phyloP scores from a whole-genome alignment of 441 rosid genomes.

The Melianthus villosus region DNA sequence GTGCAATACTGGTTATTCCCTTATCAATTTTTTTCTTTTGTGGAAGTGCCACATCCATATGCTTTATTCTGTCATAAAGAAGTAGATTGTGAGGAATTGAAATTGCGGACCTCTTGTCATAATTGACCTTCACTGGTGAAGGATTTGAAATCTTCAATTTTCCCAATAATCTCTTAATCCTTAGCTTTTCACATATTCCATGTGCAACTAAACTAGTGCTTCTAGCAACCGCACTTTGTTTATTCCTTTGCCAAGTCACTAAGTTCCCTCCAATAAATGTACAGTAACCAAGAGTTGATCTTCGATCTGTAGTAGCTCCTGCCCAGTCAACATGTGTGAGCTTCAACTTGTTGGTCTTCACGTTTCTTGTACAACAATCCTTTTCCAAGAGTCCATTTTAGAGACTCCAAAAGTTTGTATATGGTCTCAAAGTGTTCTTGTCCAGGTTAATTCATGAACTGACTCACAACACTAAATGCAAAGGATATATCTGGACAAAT shows the following conservation, averaged over 20 bases:
- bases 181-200: neutral
- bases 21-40: neutral
- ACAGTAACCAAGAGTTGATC: constrained; percentile 1
- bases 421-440: constrained; percentile 1
- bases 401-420: neutral
- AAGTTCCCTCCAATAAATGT: constrained; percentile 1
- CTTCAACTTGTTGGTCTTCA: neutral
- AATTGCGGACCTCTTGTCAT: neutral
- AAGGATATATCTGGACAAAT: neutral
- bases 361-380: neutral
- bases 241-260: constrained; percentile 1
- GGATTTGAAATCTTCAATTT: neutral
- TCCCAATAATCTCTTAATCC: neutral
- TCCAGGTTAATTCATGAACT: constrained; percentile 4
- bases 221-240: constrained; percentile 3
- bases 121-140: neutral
- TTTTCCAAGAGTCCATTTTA: neutral
- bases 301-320: neutral
- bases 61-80: neutral
- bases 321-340: neutral
- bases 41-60: neutral
- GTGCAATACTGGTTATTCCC: neutral
- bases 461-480: neutral
- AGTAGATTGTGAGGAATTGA: neutral
- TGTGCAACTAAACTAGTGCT: neutral